These are phyloP conservation scores for Plectosphaerella sp. DNA, from an alignment of 2,329 filamentous ascomycete genomes.

Conservation along the genomic window DNA sequence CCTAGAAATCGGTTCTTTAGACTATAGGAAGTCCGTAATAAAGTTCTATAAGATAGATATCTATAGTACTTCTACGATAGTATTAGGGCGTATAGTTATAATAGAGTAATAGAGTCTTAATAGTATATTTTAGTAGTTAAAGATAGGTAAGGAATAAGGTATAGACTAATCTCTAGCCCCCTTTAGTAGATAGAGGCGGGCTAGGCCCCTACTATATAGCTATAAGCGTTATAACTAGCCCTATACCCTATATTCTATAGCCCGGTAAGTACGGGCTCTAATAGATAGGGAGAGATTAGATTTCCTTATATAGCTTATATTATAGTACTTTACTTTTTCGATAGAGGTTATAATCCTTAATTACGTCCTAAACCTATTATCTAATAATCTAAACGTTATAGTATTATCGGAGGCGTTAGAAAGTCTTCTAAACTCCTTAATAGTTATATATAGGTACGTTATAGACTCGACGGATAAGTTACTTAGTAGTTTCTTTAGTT, in stretches of 20 bases:
- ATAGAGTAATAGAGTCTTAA: no score
- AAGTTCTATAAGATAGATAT: constrained; percentile 2
- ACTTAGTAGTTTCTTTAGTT: not conserved
- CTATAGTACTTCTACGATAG: no score
- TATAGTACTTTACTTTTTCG: not conserved
- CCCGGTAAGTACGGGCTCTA: no score
- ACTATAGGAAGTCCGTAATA: not conserved
- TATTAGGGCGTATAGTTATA: no score
- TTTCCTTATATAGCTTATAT: constrained; percentile 4
- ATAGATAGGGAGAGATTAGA: constrained; percentile 2
- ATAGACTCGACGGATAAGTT: not conserved
- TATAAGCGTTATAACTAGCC: no score
- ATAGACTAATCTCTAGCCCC: no score
- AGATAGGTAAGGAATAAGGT: no score
- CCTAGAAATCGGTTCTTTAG: not conserved
- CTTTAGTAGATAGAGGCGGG: no score
- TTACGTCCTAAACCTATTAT: not conserved
- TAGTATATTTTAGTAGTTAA: no score
- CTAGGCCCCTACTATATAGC: no score
- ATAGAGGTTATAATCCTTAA: not conserved
- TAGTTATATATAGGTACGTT: not conserved
- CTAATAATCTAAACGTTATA: not conserved
- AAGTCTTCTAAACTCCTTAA: not conserved
- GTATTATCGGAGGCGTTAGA: not conserved
- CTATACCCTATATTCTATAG: no score